phyloP scores from a whole-genome alignment of 1,139 yeast genomes.

The Chernovozyma aurita region DNA sequence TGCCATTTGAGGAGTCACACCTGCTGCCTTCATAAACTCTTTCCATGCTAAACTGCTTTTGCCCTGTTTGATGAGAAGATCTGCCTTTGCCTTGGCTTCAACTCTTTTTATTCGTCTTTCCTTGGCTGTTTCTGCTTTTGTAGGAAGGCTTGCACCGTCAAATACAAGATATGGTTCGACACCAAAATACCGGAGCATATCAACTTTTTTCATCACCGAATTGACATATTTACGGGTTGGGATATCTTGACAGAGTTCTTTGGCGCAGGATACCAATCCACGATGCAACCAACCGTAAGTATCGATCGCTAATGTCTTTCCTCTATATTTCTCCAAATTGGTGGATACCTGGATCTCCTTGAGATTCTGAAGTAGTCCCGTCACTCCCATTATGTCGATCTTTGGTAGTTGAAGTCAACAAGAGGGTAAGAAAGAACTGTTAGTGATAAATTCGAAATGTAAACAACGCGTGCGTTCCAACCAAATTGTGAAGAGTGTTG shows the following conservation, averaged over 20 bases:
- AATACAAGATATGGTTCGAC: conserved; percentile 86
- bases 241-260: conserved; percentile 67
- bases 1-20: conserved; percentile 89
- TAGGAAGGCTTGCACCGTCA: conserved; percentile 86
- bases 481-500: too few relatives aligned
- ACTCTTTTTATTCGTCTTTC: conserved; percentile 56
- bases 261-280: conserved; percentile 78
- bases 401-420: too few relatives aligned
- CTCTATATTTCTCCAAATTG: conserved; percentile 57
- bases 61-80: conserved; percentile 45
- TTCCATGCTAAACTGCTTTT: conserved; percentile 59
- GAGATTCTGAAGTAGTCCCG: conserved; percentile 70
- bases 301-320: conserved; percentile 83
- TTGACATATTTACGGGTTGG: conserved; percentile 67
- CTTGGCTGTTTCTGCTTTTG: conserved; percentile 70
- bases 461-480: too few relatives aligned
- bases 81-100: conserved; percentile 56
- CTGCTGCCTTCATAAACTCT: conserved; percentile 73
- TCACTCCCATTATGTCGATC: conserved; percentile 64
- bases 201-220: conserved; percentile 58
- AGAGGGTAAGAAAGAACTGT: too few relatives aligned
- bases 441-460: too few relatives aligned
- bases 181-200: conserved; percentile 62
- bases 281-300: conserved; percentile 97
- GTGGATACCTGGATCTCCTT: conserved; percentile 66